Percentiles rank a stretch among this genome's conserved stretches.
Evolutionary conservation across 2,329 filamentous ascomycete species (phyloP).

Genomic region (Graphium sp.): DNA sequence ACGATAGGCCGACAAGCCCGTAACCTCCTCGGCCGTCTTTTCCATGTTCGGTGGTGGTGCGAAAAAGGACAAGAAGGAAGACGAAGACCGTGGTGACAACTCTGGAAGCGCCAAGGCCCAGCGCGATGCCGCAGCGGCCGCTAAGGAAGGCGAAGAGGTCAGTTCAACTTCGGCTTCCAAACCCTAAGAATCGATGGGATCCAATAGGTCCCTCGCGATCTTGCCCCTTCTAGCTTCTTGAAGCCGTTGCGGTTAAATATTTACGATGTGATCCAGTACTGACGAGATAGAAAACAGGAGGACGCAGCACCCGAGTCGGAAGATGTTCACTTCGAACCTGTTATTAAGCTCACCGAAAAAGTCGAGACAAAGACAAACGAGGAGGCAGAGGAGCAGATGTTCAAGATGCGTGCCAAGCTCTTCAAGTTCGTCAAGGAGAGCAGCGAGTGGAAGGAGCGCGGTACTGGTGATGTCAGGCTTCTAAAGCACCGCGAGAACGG

Average conservation of each 20-base stretch:
- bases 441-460: slow-evolving; percentile 98
- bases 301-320: slow-evolving; percentile 74
- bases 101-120: slow-evolving; percentile 79
- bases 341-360: slow-evolving; percentile 91
- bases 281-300: slow-evolving; percentile 20
- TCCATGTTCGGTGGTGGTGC: slow-evolving; percentile 97
- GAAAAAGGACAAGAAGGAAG: slow-evolving; percentile 90
- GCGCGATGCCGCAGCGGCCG: slow-evolving; percentile 40
- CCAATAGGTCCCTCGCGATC: too few species aligned
- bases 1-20: too few species aligned
- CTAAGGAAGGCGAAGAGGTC: slow-evolving; percentile 42
- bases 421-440: slow-evolving; percentile 92
- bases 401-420: slow-evolving; percentile 99
- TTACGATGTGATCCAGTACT: not conserved
- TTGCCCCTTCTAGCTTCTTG: not conserved
- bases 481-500: slow-evolving; percentile 98
- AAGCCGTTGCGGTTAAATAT: not conserved
- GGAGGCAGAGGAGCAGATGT: slow-evolving; percentile 89
- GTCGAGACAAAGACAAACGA: slow-evolving; percentile 97
- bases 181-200: too few species aligned
- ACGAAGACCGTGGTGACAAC: slow-evolving; percentile 69
- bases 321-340: slow-evolving; percentile 93
- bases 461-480: slow-evolving; percentile 88
- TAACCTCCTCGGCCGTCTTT: slow-evolving; percentile 58
- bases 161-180: slow-evolving; percentile 8